Percentiles rank a stretch among this genome's conserved stretches.
phyloP scores from a whole-genome alignment of 2,329 filamentous ascomycete species.

The Ascochyta fabae region DNA sequence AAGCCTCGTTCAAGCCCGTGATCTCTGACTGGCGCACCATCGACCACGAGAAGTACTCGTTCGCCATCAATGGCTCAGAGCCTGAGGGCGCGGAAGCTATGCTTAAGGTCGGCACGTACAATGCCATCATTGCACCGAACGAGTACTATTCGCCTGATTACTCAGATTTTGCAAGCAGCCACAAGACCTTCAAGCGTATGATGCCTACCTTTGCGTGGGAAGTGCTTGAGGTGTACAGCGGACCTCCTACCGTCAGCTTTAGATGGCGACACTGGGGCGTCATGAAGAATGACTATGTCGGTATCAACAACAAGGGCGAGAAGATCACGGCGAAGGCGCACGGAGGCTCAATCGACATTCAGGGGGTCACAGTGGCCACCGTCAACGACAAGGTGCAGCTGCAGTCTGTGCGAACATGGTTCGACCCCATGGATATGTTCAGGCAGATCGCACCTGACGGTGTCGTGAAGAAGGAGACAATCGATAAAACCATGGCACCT shows the following conservation, averaged over 20 bases:
- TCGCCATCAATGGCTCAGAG: constrained; percentile 67
- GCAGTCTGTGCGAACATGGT: constrained; percentile 67
- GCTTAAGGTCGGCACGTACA: constrained; percentile 72
- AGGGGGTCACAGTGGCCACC: constrained; percentile 67
- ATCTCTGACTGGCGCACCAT: constrained; percentile 71
- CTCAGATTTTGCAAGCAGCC: constrained; percentile 67
- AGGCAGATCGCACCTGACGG: constrained; percentile 64
- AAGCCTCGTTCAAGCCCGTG: constrained; percentile 70
- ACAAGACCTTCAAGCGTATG: constrained; percentile 76
- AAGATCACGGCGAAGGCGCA: constrained; percentile 68
- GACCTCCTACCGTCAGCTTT: constrained; percentile 66
- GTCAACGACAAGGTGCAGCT: constrained; percentile 67
- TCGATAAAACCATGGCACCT: constrained; percentile 45
- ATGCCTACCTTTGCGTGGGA: constrained; percentile 77
- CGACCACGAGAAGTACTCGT: constrained; percentile 65
- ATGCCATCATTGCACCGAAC: constrained; percentile 68
- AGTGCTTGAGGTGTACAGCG: constrained; percentile 71
- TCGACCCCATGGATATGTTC: constrained; percentile 72
- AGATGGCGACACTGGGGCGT: constrained; percentile 72
- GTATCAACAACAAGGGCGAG: constrained; percentile 67
- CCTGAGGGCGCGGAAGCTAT: constrained; percentile 67
- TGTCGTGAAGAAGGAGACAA: constrained; percentile 54
- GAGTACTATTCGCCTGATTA: constrained; percentile 68
- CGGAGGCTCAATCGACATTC: constrained; percentile 66
- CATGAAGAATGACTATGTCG: constrained; percentile 71